Evolutionary conservation across 169 alveolate species (phyloP).

Genomic region (Plasmodium vinckei): DNA sequence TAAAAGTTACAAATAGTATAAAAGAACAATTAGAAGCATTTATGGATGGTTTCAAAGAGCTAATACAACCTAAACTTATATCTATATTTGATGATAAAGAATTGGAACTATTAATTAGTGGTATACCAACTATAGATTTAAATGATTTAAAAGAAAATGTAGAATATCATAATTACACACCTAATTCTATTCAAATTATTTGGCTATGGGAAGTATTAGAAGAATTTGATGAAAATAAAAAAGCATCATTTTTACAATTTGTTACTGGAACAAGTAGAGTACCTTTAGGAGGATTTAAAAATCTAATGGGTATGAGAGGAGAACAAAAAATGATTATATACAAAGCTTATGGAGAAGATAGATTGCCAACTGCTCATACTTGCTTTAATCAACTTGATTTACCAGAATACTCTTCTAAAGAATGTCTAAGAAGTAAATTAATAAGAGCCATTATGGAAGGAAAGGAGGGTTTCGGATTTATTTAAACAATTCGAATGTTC

Average conservation of each 20-base stretch:
- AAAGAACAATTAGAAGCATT: constrained; percentile 96
- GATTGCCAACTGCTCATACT: constrained; percentile 99
- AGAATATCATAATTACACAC: constrained; percentile 95
- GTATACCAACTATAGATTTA: constrained; percentile 98
- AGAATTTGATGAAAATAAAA: constrained; percentile 93
- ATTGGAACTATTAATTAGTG: constrained; percentile 96
- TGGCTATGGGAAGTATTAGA: constrained; percentile 97
- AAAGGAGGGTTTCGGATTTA: constrained; percentile 97
- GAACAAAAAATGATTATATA: constrained; percentile 97
- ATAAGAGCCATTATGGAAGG: constrained; percentile 95
- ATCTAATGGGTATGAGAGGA: constrained; percentile 99
- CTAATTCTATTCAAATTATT: constrained; percentile 88
- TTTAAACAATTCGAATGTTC: constrained; percentile 45
- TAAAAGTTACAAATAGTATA: constrained; percentile 95
- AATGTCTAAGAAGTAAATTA: constrained; percentile 91
- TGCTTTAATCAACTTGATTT: constrained; percentile 98
- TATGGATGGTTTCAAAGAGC: constrained; percentile 97
- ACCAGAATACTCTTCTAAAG: constrained; percentile 97
- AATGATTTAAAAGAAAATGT: constrained; percentile 96
- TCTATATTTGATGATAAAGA: constrained; percentile 96
- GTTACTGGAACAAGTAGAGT: constrained; percentile 92
- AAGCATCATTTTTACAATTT: constrained; percentile 93
- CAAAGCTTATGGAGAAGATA: constrained; percentile 91
- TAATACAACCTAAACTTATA: constrained; percentile 96
- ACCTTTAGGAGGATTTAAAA: constrained; percentile 99